Base-by-base conservation (phyloP, 1,284 basidiomycete species). In the Athelia psychrophila region DNA sequence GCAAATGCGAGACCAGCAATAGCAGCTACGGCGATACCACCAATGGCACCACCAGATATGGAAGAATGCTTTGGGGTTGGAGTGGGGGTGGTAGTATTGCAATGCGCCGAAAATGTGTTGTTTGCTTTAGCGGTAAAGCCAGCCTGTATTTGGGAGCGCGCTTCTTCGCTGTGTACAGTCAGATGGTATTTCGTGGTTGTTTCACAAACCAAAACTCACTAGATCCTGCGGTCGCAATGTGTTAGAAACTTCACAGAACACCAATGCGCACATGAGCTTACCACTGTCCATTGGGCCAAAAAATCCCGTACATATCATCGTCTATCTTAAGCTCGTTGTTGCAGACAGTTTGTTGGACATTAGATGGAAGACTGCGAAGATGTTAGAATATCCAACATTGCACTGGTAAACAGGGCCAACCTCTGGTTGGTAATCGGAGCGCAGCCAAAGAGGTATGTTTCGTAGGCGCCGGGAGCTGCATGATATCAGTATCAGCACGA, bases 61-160 rank as follows among this genome's bases (percentile, higher is more conserved):
- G 38, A 42, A 22, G 38, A 42, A 42, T n/a, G 20, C 38, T 42
- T 16, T n/a, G n/a, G 8, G 38, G 38, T n/a, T 42, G 38, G 5
- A 6, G 38, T 42, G 38, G 8, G 6, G 38, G 6, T 42, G 38
- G 38, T 6, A 16, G 38, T 8, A 40, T 19, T 24, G 42, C 56
- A 55, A 47, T 56, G 54, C 3, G 54, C 27, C 55, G n/a, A n/a
- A 42, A 55, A 58, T 1, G 54, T 53, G 48, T 55, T 56, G 48
- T 51, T 53, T 15, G 23, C 6, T n/a, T 13, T 30, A 30, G 27
- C 27, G 13, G 27, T 5, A 13, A 30, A 6, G 27, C 5, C 27
- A 30, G 27, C 27, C 27, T 30, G 27, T 30, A n/a, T n/a, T n/a
- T n/a, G n/a, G n/a, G n/a, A n/a, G n/a, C n/a, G n/a, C n/a, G n/a